phyloP scores from a whole-genome alignment of 2,329 filamentous ascomycete genomes.

The Scedosporium dehoogii region DNA sequence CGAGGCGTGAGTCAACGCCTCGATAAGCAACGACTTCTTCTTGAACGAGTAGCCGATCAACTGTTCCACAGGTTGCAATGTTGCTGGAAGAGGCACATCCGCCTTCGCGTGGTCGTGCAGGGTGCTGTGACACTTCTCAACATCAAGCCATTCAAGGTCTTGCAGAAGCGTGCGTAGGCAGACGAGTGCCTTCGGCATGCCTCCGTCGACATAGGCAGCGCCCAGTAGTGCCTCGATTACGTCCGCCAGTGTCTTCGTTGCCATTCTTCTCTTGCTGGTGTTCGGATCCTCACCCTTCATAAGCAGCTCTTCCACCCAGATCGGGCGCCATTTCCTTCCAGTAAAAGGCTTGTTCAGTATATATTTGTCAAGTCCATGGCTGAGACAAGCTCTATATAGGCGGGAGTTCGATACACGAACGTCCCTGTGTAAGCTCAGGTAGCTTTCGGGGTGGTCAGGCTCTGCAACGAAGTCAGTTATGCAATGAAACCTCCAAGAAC shows the following conservation, averaged over 20 bases:
- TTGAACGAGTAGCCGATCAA: conserved; percentile 64
- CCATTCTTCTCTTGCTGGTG: conserved; percentile 31
- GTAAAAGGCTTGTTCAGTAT: conserved; percentile 62
- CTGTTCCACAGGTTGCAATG: conserved; percentile 44
- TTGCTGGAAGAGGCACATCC: conserved; percentile 24
- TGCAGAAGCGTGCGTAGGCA: conserved; percentile 60
- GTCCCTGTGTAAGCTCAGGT: conserved; percentile 59
- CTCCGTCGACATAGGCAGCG: conserved; percentile 60
- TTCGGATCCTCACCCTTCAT: conserved; percentile 10
- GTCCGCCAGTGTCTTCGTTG: conserved; percentile 76
- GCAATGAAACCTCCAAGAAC: not conserved
- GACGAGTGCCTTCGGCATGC: conserved; percentile 48
- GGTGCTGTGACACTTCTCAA: conserved; percentile 26
- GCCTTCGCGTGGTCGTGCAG: conserved; percentile 33
- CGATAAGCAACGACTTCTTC: conserved; percentile 58
- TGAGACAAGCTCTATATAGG: conserved; percentile 55
- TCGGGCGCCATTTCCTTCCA: conserved; percentile 60
- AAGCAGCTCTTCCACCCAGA: conserved; percentile 37
- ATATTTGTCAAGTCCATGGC: conserved; percentile 58
- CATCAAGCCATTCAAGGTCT: conserved; percentile 43
- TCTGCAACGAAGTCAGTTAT: conserved; percentile 30
- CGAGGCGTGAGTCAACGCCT: conserved; percentile 74
- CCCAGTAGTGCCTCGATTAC: conserved; percentile 81
- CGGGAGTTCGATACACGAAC: conserved; percentile 63
- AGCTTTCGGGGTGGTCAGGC: conserved; percentile 64